A percentile compares a stretch with the other conserved stretches of the same genome.
Conservation (phyloP, 2,329 filamentous ascomycete genomes). For the Xylaria multiplex region DNA sequence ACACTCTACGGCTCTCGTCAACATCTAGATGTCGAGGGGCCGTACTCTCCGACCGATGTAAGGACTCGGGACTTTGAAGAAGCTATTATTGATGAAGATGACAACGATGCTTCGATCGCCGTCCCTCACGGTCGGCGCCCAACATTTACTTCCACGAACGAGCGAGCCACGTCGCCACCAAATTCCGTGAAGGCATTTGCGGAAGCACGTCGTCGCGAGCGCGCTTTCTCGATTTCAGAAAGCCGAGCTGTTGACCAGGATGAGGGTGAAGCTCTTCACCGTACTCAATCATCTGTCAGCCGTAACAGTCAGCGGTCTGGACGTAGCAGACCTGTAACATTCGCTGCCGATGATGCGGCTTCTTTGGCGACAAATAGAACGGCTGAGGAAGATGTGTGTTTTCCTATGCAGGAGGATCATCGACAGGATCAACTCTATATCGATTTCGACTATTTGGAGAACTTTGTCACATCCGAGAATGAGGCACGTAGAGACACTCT, state of each 20-base stretch:
- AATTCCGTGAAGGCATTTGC: constrained; percentile 99
- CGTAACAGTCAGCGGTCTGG: constrained; percentile 59
- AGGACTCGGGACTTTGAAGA: constrained; percentile 85
- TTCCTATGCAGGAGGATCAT: constrained; percentile 76
- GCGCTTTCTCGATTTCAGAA: constrained; percentile 70
- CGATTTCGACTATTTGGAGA: constrained; percentile 93
- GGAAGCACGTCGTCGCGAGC: constrained; percentile 84
- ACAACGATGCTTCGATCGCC: constrained; percentile 57
- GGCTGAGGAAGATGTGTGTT: constrained; percentile 89
- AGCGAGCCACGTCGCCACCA: constrained; percentile 83
- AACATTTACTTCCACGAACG: constrained; percentile 65
- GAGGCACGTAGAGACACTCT: constrained; percentile 61
- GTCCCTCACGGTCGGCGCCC: constrained; percentile 62
- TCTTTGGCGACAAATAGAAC: constrained; percentile 74
- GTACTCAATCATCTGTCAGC: constrained; percentile 76
- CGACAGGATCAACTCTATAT: constrained; percentile 80
- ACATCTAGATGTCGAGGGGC: constrained; percentile 52
- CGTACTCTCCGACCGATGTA: constrained; percentile 54
- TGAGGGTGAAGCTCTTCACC: constrained; percentile 69
- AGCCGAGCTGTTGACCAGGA: constrained; percentile 51
- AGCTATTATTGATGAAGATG: constrained; percentile 81
- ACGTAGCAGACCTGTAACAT: constrained; percentile 64
- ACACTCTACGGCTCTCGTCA: constrained; percentile 70
- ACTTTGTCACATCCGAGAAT: constrained; percentile 77
- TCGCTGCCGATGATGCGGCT: constrained; percentile 67